Evolutionary conservation across 768 basidiomycete genomes (phyloP).

Genomic region (Suillus variegatus): DNA sequence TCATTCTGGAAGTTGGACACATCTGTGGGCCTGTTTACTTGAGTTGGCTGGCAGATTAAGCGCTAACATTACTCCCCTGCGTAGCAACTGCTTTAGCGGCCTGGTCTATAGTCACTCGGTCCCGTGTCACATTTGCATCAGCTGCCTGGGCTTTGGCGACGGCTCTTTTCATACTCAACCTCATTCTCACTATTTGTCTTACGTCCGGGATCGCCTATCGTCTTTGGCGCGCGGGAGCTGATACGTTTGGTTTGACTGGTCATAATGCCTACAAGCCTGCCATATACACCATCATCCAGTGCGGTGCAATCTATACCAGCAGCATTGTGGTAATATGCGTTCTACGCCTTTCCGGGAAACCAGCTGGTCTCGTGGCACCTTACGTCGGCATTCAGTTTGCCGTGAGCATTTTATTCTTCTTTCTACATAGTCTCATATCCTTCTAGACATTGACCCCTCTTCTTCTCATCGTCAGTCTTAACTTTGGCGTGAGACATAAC

Average conservation of each 20-base stretch:
- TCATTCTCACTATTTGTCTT: constrained; percentile 14
- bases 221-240: constrained; percentile 15
- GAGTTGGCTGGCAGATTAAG: neutral
- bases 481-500: neutral
- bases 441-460: constrained; percentile 1
- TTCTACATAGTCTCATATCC: neutral
- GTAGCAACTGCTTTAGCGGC: neutral
- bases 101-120: neutral
- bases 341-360: constrained; percentile 4
- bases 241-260: neutral
- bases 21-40: neutral
- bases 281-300: constrained; percentile 21
- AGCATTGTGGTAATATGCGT: constrained; percentile 15
- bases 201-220: constrained; percentile 16
- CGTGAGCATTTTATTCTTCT: neutral
- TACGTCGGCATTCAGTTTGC: constrained; percentile 2
- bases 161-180: constrained; percentile 10
- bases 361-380: neutral
- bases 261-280: constrained; percentile 11
- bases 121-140: too few species aligned
- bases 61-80: neutral
- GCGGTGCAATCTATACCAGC: constrained; percentile 17
- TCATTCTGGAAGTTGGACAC: constrained; percentile 5
- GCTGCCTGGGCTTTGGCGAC: too few species aligned
- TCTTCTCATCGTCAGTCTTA: neutral